Evolutionary conservation across 2,329 filamentous ascomycete species (phyloP), one percentile per base, ranked within the genome.

Genomic region (Fusarium sp.): DNA sequence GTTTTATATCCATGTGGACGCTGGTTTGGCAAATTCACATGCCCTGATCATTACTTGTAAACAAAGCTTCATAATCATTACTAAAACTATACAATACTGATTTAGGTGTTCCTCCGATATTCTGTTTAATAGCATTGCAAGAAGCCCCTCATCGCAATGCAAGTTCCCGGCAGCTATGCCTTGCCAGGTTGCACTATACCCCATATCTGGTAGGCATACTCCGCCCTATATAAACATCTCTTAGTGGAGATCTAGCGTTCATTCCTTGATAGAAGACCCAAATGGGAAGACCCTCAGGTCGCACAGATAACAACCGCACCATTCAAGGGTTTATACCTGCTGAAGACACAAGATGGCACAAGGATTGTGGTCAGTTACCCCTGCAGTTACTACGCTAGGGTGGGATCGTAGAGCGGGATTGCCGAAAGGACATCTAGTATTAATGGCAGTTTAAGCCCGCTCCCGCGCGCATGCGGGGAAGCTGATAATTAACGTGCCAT

Each of bases 1-100:
- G 9, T 50, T 50, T 30, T 27, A 56, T 27, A 38, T 1, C 16
- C 1, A 4, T 0, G 0, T 27, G 2, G 11, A 27, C 8, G 1
- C 0, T 10, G 4, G 11, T 11, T 32, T 15, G 27, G 10, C 18
- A 43, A 4, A 1, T 5, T 20, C 8, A 5, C 4, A 15, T 14
- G 5, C 24, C 6, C 9, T 7, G 2, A 2, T 34, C 34, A 38
- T 10, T 38, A 9, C 14, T 10, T 24, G n/a, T 22, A 30, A 29
- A 44, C 10, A 44, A 15, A 6, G 11, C 6, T 0, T 59, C 0
- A 18, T 59, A 43, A 58, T 18, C 34, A 59, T 59, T 32, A 14
- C 4, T 22, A 57, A 27, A 3, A 3, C 1, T 6, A 14, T 2
- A 5, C 5, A 6, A 6, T 5, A 22, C n/a, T 5, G 2, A 57